Base-by-base conservation (phyloP, 352 stramenopile species). In the Phytophthora nicotianae region DNA sequence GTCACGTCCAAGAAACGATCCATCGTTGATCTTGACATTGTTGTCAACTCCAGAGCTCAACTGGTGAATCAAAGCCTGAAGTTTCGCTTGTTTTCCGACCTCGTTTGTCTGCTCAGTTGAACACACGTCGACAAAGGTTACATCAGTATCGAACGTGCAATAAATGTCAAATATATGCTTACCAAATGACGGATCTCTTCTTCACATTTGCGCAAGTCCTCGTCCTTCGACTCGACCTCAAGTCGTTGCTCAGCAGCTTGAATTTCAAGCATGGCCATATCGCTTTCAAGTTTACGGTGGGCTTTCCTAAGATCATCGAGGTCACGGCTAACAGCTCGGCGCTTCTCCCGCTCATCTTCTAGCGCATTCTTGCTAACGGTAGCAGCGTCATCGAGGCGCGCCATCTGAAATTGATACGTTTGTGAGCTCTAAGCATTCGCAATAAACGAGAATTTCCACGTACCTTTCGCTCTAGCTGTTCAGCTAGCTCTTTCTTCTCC, bases 61-160 rank as follows among this genome's bases (percentile, higher is more conserved):
- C 40, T 95, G 82, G 42, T 95, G 86, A 53, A 95, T 95, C 37
- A 95, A 71, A 17, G 83, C 79, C 57, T 95, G 86, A 0, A 95
- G 58, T 54, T 95, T 91, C 24, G 80, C 79, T 64, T 95, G 84
- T 46, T 93, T 91, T 17, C 82, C 81, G 2, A 92, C 63, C 55
- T 95, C 86, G n/a, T 76, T 83, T 51, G 77, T 83, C 85, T 94
- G 42, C 13, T 48, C 41, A 26, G 59, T 43, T 9, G 26, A 27
- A 58, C 62, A 23, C n/a, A 50, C 42, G 52, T 27, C 1, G 33
- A 46, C 43, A 2, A 13, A 20, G 13, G n/a, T 52, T 47, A 54
- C 38, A 24, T n/a, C 29, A 61, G 10, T 13, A 1, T 35, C 0
- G 24, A 53, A 19, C 9, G 17, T 13, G 9, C 59, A 33, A n/a